Base-by-base conservation (phyloP, 2,329 filamentous ascomycete species). In the Scortechinia acanthostroma region DNA sequence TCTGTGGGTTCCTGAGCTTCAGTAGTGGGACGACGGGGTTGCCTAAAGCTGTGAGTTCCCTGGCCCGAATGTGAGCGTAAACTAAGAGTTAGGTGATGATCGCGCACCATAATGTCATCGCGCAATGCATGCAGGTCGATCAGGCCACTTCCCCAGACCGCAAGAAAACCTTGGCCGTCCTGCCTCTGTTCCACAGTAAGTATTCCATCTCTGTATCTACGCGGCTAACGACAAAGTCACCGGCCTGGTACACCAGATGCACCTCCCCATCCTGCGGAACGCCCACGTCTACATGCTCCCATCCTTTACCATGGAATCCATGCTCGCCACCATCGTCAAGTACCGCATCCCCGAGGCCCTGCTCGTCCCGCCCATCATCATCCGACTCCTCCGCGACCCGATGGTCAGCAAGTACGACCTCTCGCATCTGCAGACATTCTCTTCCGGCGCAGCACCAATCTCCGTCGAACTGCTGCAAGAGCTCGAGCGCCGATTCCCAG, bases 281-380 rank as follows among this genome's bases (percentile, higher is more conserved):
- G 77, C 76, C n/a, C 72, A 83, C 52, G 78, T 85, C 22, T 71
- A 78, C 55, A 81, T 86, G 70, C 68, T 85, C 1, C 76, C 79
- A 0, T 58, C 68, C 4, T 87, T 86, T 60, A 78, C 71, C n/a
- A 78, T 83, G 70, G 63, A 71, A 25, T 56, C 59, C 19, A 77
- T 82, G 71, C 70, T 83, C 52, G 17, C 66, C 22, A 66, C 74
- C 0, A 66, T 80, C 14, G 61, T 65, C 33, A 59, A 72, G 40
- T 71, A 79, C 61, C 63, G 71, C 48, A 69, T 81, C 48, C 59
- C 58, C 3, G 77, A 83, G 52, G 58, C 81, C 2, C 65, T 79
- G 16, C 64, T 81, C 3, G 77, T 81, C 0, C 78, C 78, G 0
- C 77, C 76, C 0, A 79, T 83, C 40, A 55, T 83, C 2, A 81